Conservation (phyloP, 805 yeast species). For the Candida sphagnicola region DNA sequence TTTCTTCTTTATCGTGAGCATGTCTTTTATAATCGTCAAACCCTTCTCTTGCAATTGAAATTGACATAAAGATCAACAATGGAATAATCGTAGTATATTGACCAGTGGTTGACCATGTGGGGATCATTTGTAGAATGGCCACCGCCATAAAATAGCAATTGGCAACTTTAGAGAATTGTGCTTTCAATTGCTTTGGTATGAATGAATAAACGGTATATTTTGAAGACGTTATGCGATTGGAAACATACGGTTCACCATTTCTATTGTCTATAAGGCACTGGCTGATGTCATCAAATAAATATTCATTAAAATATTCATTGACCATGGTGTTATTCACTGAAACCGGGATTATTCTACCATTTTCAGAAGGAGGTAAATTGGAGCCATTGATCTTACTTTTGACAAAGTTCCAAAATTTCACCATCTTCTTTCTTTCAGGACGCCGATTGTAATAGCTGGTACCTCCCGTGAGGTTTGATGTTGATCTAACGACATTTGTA, state of each 20-base stretch:
- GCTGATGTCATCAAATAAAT: constrained; percentile 16
- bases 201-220: constrained; percentile 79
- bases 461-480: not conserved
- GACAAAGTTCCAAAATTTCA: constrained; percentile 13
- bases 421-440: constrained; percentile 15
- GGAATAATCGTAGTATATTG: constrained; percentile 93
- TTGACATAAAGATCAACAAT: constrained; percentile 74
- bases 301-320: constrained; percentile 25
- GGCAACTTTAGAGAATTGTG: constrained; percentile 91
- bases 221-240: constrained; percentile 79
- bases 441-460: constrained; percentile 3
- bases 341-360: constrained; percentile 78
- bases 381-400: constrained; percentile 44
- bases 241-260: constrained; percentile 52
- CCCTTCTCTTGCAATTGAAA: constrained; percentile 90
- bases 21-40: constrained; percentile 91
- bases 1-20: constrained; percentile 79
- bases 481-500: not conserved
- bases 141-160: constrained; percentile 86
- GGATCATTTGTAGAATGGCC: constrained; percentile 92
- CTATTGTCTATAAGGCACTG: constrained; percentile 65
- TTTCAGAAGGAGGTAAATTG: constrained; percentile 48
- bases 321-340: constrained; percentile 38
- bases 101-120: constrained; percentile 97
- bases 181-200: constrained; percentile 81